Conservation (phyloP, 768 basidiomycete genomes). For the Hericium erinaceus region DNA sequence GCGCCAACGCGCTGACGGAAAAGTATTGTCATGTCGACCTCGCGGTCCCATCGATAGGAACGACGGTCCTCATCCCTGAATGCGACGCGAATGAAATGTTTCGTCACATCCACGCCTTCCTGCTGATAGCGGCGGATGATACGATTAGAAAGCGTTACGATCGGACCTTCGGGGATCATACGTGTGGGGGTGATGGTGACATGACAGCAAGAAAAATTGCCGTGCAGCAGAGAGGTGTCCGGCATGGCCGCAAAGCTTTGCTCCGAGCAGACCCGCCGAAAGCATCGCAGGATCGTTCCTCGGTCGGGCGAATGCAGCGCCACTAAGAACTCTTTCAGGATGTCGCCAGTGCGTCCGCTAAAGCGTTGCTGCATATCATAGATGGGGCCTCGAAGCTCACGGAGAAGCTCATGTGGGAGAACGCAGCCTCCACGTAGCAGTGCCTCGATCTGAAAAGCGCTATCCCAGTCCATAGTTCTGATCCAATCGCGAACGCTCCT, state of each 20-base stretch:
- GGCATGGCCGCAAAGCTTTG: slow-evolving; percentile 12
- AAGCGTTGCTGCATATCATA: slow-evolving; percentile 33
- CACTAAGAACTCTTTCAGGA: slow-evolving; percentile 49
- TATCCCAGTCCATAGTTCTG: slow-evolving; percentile 44
- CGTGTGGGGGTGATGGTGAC: slow-evolving; percentile 72
- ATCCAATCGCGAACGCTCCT: slow-evolving; percentile 36
- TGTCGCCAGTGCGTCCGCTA: slow-evolving; percentile 27
- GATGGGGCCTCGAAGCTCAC: slow-evolving; percentile 29
- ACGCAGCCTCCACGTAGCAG: slow-evolving; percentile 55
- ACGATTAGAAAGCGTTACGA: slow-evolving; percentile 66
- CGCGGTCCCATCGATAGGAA: slow-evolving; percentile 62
- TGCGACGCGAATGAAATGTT: slow-evolving; percentile 73
- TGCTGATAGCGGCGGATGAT: slow-evolving; percentile 55
- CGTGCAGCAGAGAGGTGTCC: slow-evolving; percentile 17
- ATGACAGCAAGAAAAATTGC: slow-evolving; percentile 59
- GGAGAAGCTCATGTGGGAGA: slow-evolving; percentile 45
- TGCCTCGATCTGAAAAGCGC: slow-evolving; percentile 72
- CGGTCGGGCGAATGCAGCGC: slow-evolving; percentile 33
- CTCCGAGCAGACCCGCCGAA: slow-evolving; percentile 26
- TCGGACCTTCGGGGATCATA: slow-evolving; percentile 68
- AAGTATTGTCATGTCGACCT: slow-evolving; percentile 49
- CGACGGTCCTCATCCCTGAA: slow-evolving; percentile 78
- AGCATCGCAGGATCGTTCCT: slow-evolving; percentile 36
- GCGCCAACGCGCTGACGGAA: slow-evolving; percentile 26
- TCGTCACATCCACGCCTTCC: slow-evolving; percentile 33